Base-by-base conservation (phyloP, 2,329 filamentous ascomycete genomes). In the Blastomyces silverae region DNA sequence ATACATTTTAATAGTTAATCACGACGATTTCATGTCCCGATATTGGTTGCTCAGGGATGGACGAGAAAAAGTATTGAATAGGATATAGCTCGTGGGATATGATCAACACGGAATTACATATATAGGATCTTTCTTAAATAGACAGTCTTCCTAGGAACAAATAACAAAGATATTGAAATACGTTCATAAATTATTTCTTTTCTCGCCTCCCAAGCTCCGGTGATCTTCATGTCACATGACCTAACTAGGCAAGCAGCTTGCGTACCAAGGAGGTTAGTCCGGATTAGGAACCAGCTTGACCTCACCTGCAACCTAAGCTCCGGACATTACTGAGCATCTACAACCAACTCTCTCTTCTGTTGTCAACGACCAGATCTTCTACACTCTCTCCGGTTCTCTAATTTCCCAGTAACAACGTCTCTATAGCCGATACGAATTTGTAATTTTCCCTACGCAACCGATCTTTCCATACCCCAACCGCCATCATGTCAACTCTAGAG, bases 401-500 rank as follows among this genome's bases (percentile, higher is more conserved):
- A 57, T 57, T 10, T 57, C 10, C 8, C 7, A 20, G 55, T n/a
- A 39, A 22, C 11, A 22, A 13, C 34, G 15, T 3, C n/a, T n/a
- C 2, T 25, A 42, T 22, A 25, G n/a, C 37, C 1, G 5, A 44
- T 44, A 59, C 56, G 31, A 28, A 25, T 56, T 56, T 22, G 31
- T 34, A 8, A 37, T n/a, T 42, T 20, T 44, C 22, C 37, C 37
- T 17, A 15, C 37, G 7, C 20, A 20, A 42, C 56, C 22, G 10
- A 59, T 7, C 10, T 25, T 42, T n/a, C 15, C 37, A 50, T 34
- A 37, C 22, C 20, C 37, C 59, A 50, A 55, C 57, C 68, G 57
- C 72, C 75, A 82, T 68, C 76, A 95, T 95, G 91, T 92, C 91
- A 71, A 94, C 90, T 71, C 87, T 95, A 73, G 91, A 96, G 82